These are phyloP conservation scores for Penicillium brasilianum DNA, from an alignment of 2,329 filamentous ascomycete genomes.

Conservation along the genomic window DNA sequence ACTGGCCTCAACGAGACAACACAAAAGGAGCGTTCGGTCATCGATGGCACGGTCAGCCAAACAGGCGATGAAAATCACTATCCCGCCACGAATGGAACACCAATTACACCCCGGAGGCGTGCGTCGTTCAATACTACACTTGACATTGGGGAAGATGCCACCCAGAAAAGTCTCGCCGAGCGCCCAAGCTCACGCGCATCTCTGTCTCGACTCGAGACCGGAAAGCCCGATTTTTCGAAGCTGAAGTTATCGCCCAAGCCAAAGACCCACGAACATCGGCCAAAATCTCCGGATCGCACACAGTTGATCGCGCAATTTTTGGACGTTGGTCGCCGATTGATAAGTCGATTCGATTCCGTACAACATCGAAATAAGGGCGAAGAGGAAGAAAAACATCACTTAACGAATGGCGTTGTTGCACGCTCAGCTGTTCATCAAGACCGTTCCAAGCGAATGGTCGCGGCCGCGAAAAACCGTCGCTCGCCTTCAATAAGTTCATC, in stretches of 20 bases:
- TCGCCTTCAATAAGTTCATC: conserved; percentile 29
- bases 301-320: conserved; percentile 47
- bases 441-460: conserved; percentile 36
- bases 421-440: conserved; percentile 38
- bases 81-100: conserved; percentile 37
- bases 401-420: conserved; percentile 35
- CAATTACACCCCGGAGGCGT: conserved; percentile 47
- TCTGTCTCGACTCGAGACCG: conserved; percentile 48
- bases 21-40: conserved; percentile 33
- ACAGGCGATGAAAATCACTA: conserved; percentile 24
- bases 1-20: conserved; percentile 41
- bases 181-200: conserved; percentile 51
- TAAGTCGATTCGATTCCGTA: conserved; percentile 39
- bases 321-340: conserved; percentile 45
- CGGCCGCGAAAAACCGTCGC: conserved; percentile 25
- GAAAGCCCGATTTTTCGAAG: conserved; percentile 42
- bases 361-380: conserved; percentile 24
- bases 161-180: conserved; percentile 46
- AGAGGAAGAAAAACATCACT: conserved; percentile 18
- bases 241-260: conserved; percentile 27
- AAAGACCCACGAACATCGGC: conserved; percentile 16
- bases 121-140: conserved; percentile 61
- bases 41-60: conserved; percentile 31
- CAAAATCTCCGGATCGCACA: conserved; percentile 40
- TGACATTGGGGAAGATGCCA: conserved; percentile 59